Conservation (phyloP, 2,329 filamentous ascomycete genomes). For the Didymella pinodella region DNA sequence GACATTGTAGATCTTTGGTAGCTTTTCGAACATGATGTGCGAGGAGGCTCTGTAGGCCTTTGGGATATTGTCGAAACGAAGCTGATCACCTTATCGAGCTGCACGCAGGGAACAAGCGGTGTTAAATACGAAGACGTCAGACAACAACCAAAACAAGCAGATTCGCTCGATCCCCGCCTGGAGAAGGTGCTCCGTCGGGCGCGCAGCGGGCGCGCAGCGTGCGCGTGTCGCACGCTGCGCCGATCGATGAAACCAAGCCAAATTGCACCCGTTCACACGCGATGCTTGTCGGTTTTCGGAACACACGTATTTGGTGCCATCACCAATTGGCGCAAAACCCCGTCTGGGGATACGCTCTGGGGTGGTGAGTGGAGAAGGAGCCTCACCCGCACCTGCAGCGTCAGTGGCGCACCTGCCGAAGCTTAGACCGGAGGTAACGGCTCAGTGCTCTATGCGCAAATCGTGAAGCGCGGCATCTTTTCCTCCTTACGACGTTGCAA, state of each 20-base stretch:
- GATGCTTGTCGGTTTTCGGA: slow-evolving; percentile 2
- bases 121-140: slow-evolving; percentile 7
- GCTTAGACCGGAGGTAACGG: slow-evolving; percentile 10
- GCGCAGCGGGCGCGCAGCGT: slow-evolving; percentile 7
- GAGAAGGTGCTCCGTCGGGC: background rate
- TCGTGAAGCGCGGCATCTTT: background rate
- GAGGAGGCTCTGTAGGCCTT: slow-evolving; percentile 21
- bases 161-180: slow-evolving; percentile 14
- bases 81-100: slow-evolving; percentile 7
- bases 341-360: slow-evolving; percentile 5
- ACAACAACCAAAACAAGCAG: background rate
- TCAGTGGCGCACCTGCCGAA: slow-evolving; percentile 17
- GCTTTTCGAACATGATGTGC: slow-evolving; percentile 36
- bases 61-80: slow-evolving; percentile 8
- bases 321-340: slow-evolving; percentile 13
- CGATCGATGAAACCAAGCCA: slow-evolving; percentile 8
- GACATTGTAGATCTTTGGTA: slow-evolving; percentile 63
- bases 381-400: slow-evolving; percentile 18
- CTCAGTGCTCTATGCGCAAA: slow-evolving; percentile 15
- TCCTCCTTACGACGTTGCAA: background rate
- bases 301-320: slow-evolving; percentile 1
- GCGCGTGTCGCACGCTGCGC: background rate
- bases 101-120: background rate
- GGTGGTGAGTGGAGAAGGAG: slow-evolving; percentile 10
- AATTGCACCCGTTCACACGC: background rate